Evolutionary conservation across 2,329 filamentous ascomycete species (phyloP), one percentile per base, ranked within the genome.

Genomic region (Lasiodiplodia citricola): DNA sequence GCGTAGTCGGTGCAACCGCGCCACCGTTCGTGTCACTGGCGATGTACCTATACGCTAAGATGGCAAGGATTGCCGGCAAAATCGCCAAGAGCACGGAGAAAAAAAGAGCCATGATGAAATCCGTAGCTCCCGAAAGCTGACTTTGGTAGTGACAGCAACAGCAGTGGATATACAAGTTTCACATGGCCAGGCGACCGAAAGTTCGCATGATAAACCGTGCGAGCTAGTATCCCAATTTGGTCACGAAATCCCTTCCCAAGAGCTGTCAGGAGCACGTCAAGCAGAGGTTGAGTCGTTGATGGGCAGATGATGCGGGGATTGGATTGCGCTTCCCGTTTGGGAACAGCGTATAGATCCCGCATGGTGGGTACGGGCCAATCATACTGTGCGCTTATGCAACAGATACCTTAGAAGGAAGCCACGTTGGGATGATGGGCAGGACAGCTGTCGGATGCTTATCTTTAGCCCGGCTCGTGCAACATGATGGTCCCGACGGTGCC

Each of bases 281-380:
- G 44, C 16, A n/a, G 44, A 38, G 10, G 47, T 51, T 50, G 47
- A 64, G 51, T 47, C 60, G 18, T 28, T 37, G 58, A 35, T 25
- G 37, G 13, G 55, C 55, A 41, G 55, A 31, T 64, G 31, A 64
- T 64, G 56, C 56, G 66, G 66, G 66, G 66, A 68, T 62, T 68
- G 56, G 66, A 68, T 68, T 23, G 66, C 56, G 35, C 21, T 68
- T 62, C 66, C 66, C 56, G 35, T 68, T 68, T 63, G 16, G 66
- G 66, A 16, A 54, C 37, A 64, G 60, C 60, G 60, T 38, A 13
- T 31, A 64, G 21, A 38, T 64, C 44, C 60, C 62, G 37, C 35
- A 41, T 65, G 23, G 28, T n/a, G 13, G 23, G 31, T 13, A 25
- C 25, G 38, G 51, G n/a, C 52, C 52, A 66, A 66, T 55, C 52